These are phyloP conservation scores for Wickerhamomyces xylosicus DNA, from an alignment of 805 yeast genomes.

Conservation along the genomic window DNA sequence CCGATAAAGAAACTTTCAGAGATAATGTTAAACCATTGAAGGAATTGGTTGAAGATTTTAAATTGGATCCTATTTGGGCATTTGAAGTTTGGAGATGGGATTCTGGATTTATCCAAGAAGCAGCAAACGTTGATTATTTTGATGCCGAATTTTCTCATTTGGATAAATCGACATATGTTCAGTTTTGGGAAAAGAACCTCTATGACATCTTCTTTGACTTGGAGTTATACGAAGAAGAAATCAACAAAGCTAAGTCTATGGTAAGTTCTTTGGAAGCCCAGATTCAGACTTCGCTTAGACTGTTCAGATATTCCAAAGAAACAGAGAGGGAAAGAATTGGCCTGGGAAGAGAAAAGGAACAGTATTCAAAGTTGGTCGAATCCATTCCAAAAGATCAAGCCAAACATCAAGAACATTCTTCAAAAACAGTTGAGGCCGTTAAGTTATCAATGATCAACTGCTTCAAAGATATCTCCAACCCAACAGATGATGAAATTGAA, in stretches of 20 bases:
- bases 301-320: not conserved
- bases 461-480: conserved; percentile 31
- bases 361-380: conserved; percentile 6
- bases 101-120: conserved; percentile 19
- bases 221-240: conserved; percentile 38
- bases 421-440: too few relatives aligned
- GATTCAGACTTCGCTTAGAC: conserved; percentile 11
- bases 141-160: conserved; percentile 21
- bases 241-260: conserved; percentile 26
- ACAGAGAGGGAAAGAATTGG: conserved; percentile 10
- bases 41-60: conserved; percentile 30
- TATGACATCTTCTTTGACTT: conserved; percentile 57
- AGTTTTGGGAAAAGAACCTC: conserved; percentile 67
- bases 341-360: conserved; percentile 1
- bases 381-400: conserved; percentile 5
- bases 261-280: conserved; percentile 27
- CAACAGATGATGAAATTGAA: conserved; percentile 15
- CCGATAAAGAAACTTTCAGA: conserved; percentile 21
- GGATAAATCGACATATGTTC: conserved; percentile 34
- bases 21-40: conserved; percentile 29
- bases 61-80: conserved; percentile 50
- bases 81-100: conserved; percentile 68
- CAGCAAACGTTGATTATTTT: conserved; percentile 9
- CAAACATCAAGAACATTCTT: conserved; percentile 35
- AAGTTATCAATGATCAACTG: too few relatives aligned